These are phyloP conservation scores for Saturnispora bothae DNA, from an alignment of 805 yeast genomes.

Conservation along the genomic window DNA sequence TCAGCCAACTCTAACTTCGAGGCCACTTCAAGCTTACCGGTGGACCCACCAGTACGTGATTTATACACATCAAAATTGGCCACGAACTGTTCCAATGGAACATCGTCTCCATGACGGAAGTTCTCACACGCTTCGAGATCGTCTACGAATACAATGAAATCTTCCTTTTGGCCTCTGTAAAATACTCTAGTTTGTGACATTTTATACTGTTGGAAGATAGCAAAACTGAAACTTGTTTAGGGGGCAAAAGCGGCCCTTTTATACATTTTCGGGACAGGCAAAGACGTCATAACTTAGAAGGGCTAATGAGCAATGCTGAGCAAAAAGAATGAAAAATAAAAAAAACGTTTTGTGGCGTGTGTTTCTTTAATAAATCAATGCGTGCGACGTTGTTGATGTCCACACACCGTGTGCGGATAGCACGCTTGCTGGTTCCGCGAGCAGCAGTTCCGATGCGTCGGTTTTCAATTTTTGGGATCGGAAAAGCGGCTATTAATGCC, in stretches of 20 bases:
- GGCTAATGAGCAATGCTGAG: background rate
- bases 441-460: slow-evolving; percentile 8
- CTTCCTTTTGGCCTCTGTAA: slow-evolving; percentile 54
- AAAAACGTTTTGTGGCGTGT: background rate
- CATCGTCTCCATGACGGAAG: slow-evolving; percentile 39
- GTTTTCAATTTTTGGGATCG: slow-evolving; percentile 31
- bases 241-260: no score
- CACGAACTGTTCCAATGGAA: slow-evolving; percentile 53
- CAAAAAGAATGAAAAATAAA: background rate
- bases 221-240: no score
- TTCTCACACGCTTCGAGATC: slow-evolving; percentile 37
- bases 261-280: background rate
- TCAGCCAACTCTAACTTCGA: slow-evolving; percentile 51
- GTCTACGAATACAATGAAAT: slow-evolving; percentile 57
- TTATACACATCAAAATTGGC: slow-evolving; percentile 57
- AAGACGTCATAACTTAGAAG: background rate
- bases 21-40: slow-evolving; percentile 64
- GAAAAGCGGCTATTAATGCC: slow-evolving; percentile 44
- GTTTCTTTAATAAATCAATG: no score
- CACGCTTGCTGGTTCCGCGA: background rate
- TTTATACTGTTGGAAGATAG: background rate
- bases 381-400: slow-evolving; percentile 5
- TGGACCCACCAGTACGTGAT: slow-evolving; percentile 54
- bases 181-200: slow-evolving; percentile 37
- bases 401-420: slow-evolving; percentile 4